These are phyloP conservation scores for Lactifluus pinguis DNA, from an alignment of 768 basidiomycete species.

Conservation along the genomic window DNA sequence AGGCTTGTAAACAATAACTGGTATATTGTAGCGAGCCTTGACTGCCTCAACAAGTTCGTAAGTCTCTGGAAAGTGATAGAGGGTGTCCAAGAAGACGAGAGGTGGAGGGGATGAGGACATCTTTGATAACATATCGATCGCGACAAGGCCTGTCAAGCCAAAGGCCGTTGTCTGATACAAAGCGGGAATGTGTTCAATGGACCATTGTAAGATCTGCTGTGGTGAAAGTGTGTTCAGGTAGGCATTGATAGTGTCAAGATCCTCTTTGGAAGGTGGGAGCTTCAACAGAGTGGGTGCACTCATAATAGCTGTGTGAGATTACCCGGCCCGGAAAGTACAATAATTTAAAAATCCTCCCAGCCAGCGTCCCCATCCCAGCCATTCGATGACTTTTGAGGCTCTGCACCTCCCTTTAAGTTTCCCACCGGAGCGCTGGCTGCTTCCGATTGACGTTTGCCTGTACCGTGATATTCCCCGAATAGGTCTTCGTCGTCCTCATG, in stretches of 20 bases:
- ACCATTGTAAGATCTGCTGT: conserved; percentile 83
- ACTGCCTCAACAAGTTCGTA: conserved; percentile 84
- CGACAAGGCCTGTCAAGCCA: conserved; percentile 88
- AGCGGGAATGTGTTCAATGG: conserved; percentile 63
- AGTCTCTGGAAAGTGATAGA: conserved; percentile 94
- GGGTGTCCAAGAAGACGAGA: conserved; percentile 92
- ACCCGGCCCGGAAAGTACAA: not conserved
- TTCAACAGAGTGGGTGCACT: conserved; percentile 30
- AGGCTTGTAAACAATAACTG: conserved; percentile 73
- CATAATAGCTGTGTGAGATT: not conserved
- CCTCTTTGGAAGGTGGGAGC: conserved; percentile 48
- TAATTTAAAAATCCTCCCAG: conserved; percentile 39
- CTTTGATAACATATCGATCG: conserved; percentile 90
- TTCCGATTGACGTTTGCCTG: not conserved
- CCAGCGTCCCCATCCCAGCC: conserved; percentile 38
- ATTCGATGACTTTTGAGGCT: conserved; percentile 28
- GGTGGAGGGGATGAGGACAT: conserved; percentile 61
- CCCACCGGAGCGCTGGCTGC: not conserved
- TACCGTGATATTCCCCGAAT: conserved; percentile 19
- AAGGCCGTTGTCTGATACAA: conserved; percentile 95
- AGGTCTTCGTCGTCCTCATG: conserved; percentile 53
- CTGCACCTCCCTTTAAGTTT: not conserved
- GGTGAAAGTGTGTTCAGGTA: conserved; percentile 65
- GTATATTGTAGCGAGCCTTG: conserved; percentile 59
- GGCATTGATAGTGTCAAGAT: conserved; percentile 62